Base-by-base conservation (phyloP, 2,329 filamentous ascomycete species). In the Sarocladiaceae sp. region DNA sequence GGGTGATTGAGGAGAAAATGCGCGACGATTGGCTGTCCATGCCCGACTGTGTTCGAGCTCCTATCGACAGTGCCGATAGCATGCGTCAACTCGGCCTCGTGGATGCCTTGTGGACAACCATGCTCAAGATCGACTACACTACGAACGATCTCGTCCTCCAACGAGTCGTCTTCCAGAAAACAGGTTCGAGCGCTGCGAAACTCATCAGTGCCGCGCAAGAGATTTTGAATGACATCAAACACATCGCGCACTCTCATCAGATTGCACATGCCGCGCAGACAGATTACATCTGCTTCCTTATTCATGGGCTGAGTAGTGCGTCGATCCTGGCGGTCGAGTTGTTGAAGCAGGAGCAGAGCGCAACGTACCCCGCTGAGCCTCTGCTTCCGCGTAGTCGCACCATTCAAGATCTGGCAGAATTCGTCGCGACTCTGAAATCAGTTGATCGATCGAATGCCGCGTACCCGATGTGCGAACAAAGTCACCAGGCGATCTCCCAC, bases 381-480 rank as follows among this genome's bases (percentile, higher is more conserved):
- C 22, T 42, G n/a, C 18, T 42, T 5, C 22, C 37, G 8, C 5
- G 37, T 4, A 42, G 37, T 42, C 5, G 20, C 11, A 42, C 37
- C 17, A 25, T 42, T 11, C 37, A 42, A n/a, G 37, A 23, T 20
- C n/a, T 42, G 5, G n/a, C 37, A 5, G 37, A 42, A 20, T 42
- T 42, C 18, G 17, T 42, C 6, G 8, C 37, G 18, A 23, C n/a
- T 6, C 18, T 42, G 17, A 42, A 42, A 20, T 23, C 37, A 7
- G 22, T 42, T 8, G 37, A 42, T 23, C 11, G 10, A 42, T 22
- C 37, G 37, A 42, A 42, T 25, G 37, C 37, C 7, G 37, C 37
- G 37, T 42, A 42, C n/a, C 37, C 37, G 17, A 42, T 42, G 37
- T 42, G 37, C 22, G 37, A 42, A 20, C 37, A 42, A 20, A 42